Evolutionary conservation across 176 grass and related monocot genomes (phyloP), one percentile per base, ranked within the genome.

Genomic region (Alloteropsis semialata): DNA sequence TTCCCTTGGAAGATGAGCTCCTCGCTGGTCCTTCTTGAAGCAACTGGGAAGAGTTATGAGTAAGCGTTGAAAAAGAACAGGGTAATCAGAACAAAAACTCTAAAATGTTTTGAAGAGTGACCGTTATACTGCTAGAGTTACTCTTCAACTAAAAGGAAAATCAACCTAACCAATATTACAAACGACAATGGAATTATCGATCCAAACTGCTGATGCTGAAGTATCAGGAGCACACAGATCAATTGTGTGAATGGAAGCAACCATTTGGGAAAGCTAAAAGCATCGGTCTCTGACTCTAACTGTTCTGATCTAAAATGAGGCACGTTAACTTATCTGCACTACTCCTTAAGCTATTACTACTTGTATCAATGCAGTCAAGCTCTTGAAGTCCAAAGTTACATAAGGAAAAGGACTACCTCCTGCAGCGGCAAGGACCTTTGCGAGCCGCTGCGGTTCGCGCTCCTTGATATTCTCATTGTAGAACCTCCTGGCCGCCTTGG

Each of bases 1-100:
- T 98, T 98, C 67, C 92, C 96, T 90, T 95, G 88, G 84, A 98
- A 98, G 55, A 98, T 93, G 58, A 98, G 81, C 78, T 98, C 92
- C 83, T 98, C 96, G 21, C 92, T 83, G 44, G 34, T 93, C 81
- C 96, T 91, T 72, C 96, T 93, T 33, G 96, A 98, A 71, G 96
- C 96, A 84, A 95, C 96, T 98, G 45, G 17, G 77, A 92, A 65
- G 80, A 72, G 32, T 30, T 25, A 27, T 75, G 42, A 49, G 62
- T 54, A 25, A 80, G 28, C 34, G 85, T 78, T 36, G 32, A 43
- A 24, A 74, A 2, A 25, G 21, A 59, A 55, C 28, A 44, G 34
- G 36, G 65, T 25, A 25, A n/a, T 24, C 28, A 44, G 53, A 32
- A 18, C 0, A 10, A 50, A 17, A 64, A 18, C 1, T 24, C 0